These are phyloP conservation scores for Xerocomus brunneocitrinus DNA, from an alignment of 768 basidiomycete species.

Conservation along the genomic window DNA sequence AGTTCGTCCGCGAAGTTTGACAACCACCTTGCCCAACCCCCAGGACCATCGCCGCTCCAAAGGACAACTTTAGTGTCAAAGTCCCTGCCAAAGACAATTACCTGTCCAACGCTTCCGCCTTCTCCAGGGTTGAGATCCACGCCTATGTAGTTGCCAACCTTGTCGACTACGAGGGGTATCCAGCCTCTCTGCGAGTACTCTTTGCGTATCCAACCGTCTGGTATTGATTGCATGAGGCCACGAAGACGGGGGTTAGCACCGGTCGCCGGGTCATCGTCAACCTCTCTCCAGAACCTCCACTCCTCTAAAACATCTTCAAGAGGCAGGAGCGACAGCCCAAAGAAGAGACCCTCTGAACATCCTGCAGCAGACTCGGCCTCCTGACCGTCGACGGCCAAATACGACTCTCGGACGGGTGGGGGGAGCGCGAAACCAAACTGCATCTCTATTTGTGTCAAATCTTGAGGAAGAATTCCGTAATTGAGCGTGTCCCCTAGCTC, in stretches of 20 bases:
- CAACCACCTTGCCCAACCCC: conserved; percentile 95
- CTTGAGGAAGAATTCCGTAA: conserved; percentile 77
- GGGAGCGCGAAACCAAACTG: conserved; percentile 85
- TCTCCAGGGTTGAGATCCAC: conserved; percentile 88
- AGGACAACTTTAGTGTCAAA: conserved; percentile 97
- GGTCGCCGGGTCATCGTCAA: conserved; percentile 83
- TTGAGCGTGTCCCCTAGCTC: conserved; percentile 95
- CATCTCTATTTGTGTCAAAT: conserved; percentile 77
- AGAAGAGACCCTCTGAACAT: conserved; percentile 89
- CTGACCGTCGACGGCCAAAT: conserved; percentile 86
- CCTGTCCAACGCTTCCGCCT: conserved; percentile 77
- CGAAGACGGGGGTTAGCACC: conserved; percentile 73
- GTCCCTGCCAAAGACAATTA: conserved; percentile 97
- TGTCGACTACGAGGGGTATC: conserved; percentile 93
- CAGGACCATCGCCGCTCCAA: conserved; percentile 84
- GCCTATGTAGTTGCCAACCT: conserved; percentile 94
- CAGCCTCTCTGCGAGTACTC: conserved; percentile 94
- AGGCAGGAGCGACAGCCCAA: conserved; percentile 89
- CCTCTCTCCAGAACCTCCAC: conserved; percentile 95
- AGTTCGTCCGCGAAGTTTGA: conserved; percentile 88
- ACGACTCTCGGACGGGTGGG: conserved; percentile 84
- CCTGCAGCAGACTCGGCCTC: conserved; percentile 87
- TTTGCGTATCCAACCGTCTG: conserved; percentile 81
- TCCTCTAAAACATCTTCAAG: conserved; percentile 92
- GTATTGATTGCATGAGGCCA: conserved; percentile 82